These are phyloP conservation scores for Yarrowia osloensis DNA, from an alignment of 805 yeast genomes.

Conservation along the genomic window DNA sequence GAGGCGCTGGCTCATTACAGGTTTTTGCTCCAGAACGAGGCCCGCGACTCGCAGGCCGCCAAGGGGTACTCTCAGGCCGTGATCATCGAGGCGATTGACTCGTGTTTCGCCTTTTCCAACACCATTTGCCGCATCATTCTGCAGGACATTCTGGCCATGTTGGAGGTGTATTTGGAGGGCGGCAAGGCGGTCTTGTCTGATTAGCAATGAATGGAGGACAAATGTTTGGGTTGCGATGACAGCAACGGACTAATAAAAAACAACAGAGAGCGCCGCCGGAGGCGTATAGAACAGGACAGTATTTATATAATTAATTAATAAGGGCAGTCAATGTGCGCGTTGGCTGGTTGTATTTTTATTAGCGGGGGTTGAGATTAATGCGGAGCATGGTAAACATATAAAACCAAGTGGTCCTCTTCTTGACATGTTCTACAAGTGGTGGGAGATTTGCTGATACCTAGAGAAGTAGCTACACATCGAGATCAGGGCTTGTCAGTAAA, in stretches of 20 bases:
- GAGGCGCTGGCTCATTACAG: conserved; percentile 27
- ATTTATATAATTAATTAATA: not conserved
- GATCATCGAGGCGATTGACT: conserved; percentile 18
- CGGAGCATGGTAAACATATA: too few species aligned
- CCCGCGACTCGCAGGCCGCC: not conserved
- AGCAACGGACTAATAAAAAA: too few species aligned
- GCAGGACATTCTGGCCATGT: conserved; percentile 22
- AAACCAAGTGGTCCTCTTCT: too few species aligned
- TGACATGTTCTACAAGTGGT: too few species aligned
- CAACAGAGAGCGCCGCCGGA: not conserved
- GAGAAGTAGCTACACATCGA: too few species aligned
- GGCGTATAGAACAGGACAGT: not conserved
- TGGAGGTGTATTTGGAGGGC: conserved; percentile 29
- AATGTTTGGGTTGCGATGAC: too few species aligned
- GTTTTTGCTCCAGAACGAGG: conserved; percentile 20
- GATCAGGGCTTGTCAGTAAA: too few species aligned
- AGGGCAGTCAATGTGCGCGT: not conserved
- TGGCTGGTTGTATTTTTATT: not conserved
- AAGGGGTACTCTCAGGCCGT: not conserved
- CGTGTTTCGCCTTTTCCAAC: conserved; percentile 2
- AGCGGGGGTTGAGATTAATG: too few species aligned
- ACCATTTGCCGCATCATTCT: conserved; percentile 18
- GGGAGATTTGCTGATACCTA: too few species aligned
- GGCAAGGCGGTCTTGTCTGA: conserved; percentile 10
- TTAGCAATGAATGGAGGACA: not conserved